Evolutionary conservation across 1,284 basidiomycete genomes (phyloP), one percentile per base, ranked within the genome.

Genomic region (Apiotrichum mycotoxinovorans): DNA sequence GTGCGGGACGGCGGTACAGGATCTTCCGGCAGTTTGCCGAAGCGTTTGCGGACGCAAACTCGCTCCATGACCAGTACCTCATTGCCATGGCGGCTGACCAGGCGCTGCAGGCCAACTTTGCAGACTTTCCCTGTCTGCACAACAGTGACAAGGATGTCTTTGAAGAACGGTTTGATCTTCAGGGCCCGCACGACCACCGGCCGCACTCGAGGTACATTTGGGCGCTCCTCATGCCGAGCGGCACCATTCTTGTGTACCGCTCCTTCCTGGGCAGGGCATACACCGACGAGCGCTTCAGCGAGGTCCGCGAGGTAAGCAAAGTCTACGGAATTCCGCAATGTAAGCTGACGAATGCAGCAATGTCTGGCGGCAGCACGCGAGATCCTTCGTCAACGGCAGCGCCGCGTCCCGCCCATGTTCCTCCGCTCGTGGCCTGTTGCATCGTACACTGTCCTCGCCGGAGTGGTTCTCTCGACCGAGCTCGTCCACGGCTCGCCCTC

Each of bases 401-500:
- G 61, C 33, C 62, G 62, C 27, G 65, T 68, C 3, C 68, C 68
- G 20, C 45, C 56, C n/a, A 60, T 70, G 59, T 70, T 66, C 58
- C 65, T 62, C 47, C 66, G 66, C 33, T 61, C 65, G 27, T 70
- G 68, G 67, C 66, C 53, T 37, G 52, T 70, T 14, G 62, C 65
- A 3, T 65, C 64, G 11, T 62, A 66, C 54, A 66, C 66, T 0
- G 62, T 70, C 8, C 60, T 70, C 11, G 61, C 62, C 3, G 68
- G 64, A 14, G 64, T 65, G 34, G 61, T 70, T 4, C 52, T 70
- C 30, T 61, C 62, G 18, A 63, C 57, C 14, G 68, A 70, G 45
- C 59, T 70, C 11, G 45, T 65, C 14, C 63, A 69, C 52, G 65
- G 66, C 46, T 53, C 48, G 12, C 64, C 62, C 1, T 57, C 62